Percentiles rank a stretch among this genome's conserved stretches.
Conservation (phyloP, 1,139 yeast genomes). For the Nakaseomyces uthaithaninus region DNA sequence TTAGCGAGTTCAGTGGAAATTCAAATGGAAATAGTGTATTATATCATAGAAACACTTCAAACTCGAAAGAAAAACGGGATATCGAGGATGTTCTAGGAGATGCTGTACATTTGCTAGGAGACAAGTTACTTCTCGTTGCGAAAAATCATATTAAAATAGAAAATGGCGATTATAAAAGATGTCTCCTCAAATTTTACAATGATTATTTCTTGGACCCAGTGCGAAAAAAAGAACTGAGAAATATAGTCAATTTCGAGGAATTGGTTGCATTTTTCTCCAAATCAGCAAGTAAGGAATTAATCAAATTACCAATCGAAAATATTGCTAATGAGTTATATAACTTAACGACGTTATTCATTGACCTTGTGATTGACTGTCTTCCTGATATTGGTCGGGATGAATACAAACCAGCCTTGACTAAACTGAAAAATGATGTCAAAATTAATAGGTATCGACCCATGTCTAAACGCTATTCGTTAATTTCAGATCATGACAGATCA, state of each 20-base stretch:
- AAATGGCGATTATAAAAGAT: constrained; percentile 37
- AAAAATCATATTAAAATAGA: constrained; percentile 33
- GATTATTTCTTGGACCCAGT: constrained; percentile 48
- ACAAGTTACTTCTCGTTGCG: constrained; percentile 36
- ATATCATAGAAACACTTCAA: constrained; percentile 18
- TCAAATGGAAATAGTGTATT: constrained; percentile 4
- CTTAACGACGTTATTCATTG: constrained; percentile 53
- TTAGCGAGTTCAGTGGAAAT: neutral
- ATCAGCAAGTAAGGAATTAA: constrained; percentile 55
- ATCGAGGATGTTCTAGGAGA: neutral
- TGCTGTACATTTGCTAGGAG: neutral
- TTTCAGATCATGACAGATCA: constrained; percentile 7
- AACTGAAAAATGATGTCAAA: constrained; percentile 1
- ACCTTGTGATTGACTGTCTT: constrained; percentile 44
- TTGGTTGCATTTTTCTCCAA: constrained; percentile 59
- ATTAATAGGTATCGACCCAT: constrained; percentile 26
- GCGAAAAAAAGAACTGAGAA: constrained; percentile 24
- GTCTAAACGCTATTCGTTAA: neutral
- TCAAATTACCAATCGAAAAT: constrained; percentile 41
- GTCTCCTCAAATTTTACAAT: constrained; percentile 53
- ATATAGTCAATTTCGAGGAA: constrained; percentile 50
- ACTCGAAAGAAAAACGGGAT: neutral
- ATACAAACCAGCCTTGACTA: constrained; percentile 33
- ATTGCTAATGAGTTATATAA: constrained; percentile 42
- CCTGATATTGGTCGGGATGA: constrained; percentile 42